Percentiles rank a stretch among this genome's conserved stretches.
Conservation (phyloP, 495 filamentous ascomycete species). For the Neurospora sp. region DNA sequence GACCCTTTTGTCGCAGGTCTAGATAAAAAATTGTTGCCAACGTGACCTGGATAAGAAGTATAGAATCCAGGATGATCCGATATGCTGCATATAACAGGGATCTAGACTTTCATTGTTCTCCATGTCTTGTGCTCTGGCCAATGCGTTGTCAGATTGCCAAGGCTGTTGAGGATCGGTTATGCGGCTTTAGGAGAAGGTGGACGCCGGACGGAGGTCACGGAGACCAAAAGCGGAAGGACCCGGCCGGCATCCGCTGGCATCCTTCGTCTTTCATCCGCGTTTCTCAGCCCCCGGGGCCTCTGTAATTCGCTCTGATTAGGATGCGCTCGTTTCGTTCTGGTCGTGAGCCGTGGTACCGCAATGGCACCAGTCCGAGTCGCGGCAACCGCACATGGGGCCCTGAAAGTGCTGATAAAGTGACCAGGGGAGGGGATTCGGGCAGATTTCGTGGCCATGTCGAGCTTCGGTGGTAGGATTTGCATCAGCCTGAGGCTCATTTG, state of each 20-base stretch:
- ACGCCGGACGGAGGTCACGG: not conserved
- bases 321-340: not conserved
- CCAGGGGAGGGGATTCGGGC: not conserved
- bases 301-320: not conserved
- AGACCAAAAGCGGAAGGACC: not conserved
- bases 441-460: not conserved
- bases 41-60: not conserved
- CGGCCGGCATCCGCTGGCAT: not conserved
- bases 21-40: not conserved
- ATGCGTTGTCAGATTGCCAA: not conserved
- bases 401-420: not conserved
- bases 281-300: not conserved
- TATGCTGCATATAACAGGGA: not conserved
- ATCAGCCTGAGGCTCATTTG: not conserved
- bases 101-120: not conserved
- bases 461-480: not conserved
- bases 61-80: not conserved
- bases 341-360: not conserved
- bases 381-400: not conserved
- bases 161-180: not conserved
- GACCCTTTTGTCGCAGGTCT: not conserved
- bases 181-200: not conserved
- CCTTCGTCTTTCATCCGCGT: not conserved
- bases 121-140: not conserved
- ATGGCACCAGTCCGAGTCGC: not conserved